Percentiles rank a stretch among this genome's conserved stretches.
These are phyloP conservation scores for Monilinia fructicola DNA, from an alignment of 2,329 filamentous ascomycete species.

Conservation along the genomic window DNA sequence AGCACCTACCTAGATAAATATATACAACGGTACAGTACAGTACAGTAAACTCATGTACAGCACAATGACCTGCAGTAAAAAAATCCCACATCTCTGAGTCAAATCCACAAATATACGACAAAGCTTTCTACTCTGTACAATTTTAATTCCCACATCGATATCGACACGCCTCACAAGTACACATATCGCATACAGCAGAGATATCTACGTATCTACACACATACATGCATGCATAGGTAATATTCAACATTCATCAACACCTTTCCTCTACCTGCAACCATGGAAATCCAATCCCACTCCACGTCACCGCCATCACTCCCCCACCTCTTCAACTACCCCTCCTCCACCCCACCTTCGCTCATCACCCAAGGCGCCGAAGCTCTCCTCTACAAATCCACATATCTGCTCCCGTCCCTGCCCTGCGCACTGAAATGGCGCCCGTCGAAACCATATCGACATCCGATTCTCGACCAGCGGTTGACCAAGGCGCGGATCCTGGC, in stretches of 20 bases:
- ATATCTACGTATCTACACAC: no score
- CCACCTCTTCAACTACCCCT: constrained; percentile 49
- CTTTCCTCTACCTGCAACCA: background rate
- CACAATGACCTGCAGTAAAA: constrained; percentile 19
- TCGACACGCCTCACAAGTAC: no score
- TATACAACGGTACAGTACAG: background rate
- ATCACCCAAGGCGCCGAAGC: constrained; percentile 95
- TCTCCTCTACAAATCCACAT: constrained; percentile 84
- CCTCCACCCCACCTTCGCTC: constrained; percentile 61
- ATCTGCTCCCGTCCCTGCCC: constrained; percentile 65
- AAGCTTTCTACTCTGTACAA: background rate
- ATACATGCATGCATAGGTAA: no score
- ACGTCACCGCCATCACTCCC: constrained; percentile 28
- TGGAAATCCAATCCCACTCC: background rate
- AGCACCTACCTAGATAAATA: no score
- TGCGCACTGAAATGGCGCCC: constrained; percentile 91
- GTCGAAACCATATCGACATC: constrained; percentile 87
- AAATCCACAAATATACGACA: constrained; percentile 11
- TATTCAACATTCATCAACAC: no score
- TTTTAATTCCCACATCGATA: background rate
- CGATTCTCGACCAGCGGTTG: constrained; percentile 80
- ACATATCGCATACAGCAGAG: no score
- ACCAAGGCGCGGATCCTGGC: constrained; percentile 84
- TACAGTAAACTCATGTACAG: constrained; percentile 15
- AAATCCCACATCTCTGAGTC: constrained; percentile 11